Evolutionary conservation across 164 flowering plant species (phyloP).

Genomic region (Protea cynaroides): DNA sequence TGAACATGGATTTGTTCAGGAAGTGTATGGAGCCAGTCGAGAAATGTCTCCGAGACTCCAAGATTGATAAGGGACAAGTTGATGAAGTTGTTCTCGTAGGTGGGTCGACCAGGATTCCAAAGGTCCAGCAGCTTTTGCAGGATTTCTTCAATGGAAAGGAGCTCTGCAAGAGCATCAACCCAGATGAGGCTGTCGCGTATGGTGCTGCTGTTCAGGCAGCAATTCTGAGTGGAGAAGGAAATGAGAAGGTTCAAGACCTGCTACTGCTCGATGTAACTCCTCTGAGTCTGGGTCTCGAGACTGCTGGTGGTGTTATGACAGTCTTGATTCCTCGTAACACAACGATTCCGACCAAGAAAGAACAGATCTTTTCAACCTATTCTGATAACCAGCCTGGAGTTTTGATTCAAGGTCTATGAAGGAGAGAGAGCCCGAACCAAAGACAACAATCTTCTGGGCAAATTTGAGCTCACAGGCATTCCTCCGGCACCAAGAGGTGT

Average conservation of each 20-base stretch:
- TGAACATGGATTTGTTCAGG: slow-evolving; percentile 24
- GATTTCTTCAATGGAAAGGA: slow-evolving; percentile 28
- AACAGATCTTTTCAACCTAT: slow-evolving; percentile 24
- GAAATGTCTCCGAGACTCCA: slow-evolving; percentile 18
- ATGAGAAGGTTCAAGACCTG: slow-evolving; percentile 23
- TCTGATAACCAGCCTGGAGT: slow-evolving; percentile 26
- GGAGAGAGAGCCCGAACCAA: slow-evolving; percentile 22
- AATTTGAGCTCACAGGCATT: slow-evolving; percentile 19
- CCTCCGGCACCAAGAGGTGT: slow-evolving; percentile 21
- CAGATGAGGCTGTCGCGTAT: slow-evolving; percentile 23
- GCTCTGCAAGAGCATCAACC: slow-evolving; percentile 24
- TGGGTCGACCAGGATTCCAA: slow-evolving; percentile 24
- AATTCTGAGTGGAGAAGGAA: slow-evolving; percentile 17
- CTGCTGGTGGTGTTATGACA: slow-evolving; percentile 29
- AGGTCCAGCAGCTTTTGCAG: slow-evolving; percentile 21
- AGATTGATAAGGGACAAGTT: slow-evolving; percentile 17
- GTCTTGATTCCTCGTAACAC: slow-evolving; percentile 20
- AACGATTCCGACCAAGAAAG: slow-evolving; percentile 23
- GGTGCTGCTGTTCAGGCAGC: slow-evolving; percentile 27
- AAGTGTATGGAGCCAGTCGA: slow-evolving; percentile 30
- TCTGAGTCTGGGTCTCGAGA: slow-evolving; percentile 21
- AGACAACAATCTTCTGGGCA: slow-evolving; percentile 18
- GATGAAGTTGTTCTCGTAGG: slow-evolving; percentile 27
- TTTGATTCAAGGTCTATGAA: slow-evolving; percentile 25
- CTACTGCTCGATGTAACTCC: slow-evolving; percentile 27